Conservation (phyloP, 139 green algal species). For the Volvox reticuliferus region DNA sequence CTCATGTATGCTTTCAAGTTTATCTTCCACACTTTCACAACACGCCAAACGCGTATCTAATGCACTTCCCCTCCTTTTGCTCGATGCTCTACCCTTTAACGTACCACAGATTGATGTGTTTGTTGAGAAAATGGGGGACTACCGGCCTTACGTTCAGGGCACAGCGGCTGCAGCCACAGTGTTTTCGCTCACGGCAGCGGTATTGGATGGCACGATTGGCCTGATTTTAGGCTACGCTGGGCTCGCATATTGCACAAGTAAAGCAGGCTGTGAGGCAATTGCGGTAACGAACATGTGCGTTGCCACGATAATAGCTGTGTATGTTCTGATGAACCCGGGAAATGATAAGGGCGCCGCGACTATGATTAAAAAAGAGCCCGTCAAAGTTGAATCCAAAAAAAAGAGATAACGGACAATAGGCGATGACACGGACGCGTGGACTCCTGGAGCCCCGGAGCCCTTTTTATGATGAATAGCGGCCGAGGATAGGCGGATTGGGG, state of each 20-base stretch:
- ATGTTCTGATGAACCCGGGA: background rate
- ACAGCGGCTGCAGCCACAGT: background rate
- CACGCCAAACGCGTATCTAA: too few relatives aligned
- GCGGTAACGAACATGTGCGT: conserved; percentile 5
- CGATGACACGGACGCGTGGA: too few relatives aligned
- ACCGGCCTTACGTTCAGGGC: conserved; percentile 8
- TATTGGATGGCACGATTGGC: conserved; percentile 3
- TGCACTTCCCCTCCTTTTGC: too few relatives aligned
- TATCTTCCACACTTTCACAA: too few relatives aligned
- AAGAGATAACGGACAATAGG: too few relatives aligned
- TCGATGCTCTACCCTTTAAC: too few relatives aligned
- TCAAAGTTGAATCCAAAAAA: too few relatives aligned
- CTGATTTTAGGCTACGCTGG: background rate
- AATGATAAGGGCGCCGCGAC: background rate
- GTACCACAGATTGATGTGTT: conserved; percentile 7
- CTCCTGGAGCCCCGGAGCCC: too few relatives aligned
- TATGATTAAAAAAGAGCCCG: too few relatives aligned
- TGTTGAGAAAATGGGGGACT: conserved; percentile 1
- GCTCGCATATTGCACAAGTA: background rate
- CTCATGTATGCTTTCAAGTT: too few relatives aligned
- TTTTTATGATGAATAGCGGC: too few relatives aligned
- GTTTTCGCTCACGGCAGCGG: background rate
- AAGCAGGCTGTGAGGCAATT: background rate
- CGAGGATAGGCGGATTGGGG: too few relatives aligned
- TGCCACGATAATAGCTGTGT: background rate